phyloP scores from a whole-genome alignment of 2,329 filamentous ascomycete genomes.

The Lecanoromycetidae sp. region DNA sequence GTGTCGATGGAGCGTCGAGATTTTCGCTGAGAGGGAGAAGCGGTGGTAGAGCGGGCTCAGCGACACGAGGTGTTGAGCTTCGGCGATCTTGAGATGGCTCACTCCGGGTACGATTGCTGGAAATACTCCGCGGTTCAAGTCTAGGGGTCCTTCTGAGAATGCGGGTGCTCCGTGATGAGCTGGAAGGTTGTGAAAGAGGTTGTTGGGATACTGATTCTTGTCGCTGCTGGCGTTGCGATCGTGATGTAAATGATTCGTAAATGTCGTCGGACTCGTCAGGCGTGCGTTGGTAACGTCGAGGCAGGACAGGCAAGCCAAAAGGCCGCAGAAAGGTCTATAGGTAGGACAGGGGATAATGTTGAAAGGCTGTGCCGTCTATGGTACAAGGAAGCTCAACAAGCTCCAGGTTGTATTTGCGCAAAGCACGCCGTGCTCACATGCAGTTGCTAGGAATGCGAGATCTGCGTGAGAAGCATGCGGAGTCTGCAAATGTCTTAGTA shows the following conservation, averaged over 20 bases:
- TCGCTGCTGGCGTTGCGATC: constrained; percentile 38
- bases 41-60: neutral
- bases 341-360: neutral
- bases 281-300: constrained; percentile 28
- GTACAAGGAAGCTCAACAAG: neutral
- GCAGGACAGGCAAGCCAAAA: constrained; percentile 30
- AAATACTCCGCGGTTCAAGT: constrained; percentile 31
- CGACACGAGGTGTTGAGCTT: constrained; percentile 19
- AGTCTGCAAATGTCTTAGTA: constrained; percentile 5
- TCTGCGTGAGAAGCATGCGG: neutral
- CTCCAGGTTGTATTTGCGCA: neutral
- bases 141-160: constrained; percentile 43
- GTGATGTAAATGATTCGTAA: constrained; percentile 36
- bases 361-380: neutral
- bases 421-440: neutral
- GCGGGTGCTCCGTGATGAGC: constrained; percentile 40
- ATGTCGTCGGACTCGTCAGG: constrained; percentile 44
- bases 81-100: constrained; percentile 21
- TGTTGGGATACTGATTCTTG: constrained; percentile 19
- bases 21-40: constrained; percentile 3
- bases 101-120: constrained; percentile 25
- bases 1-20: constrained; percentile 20
- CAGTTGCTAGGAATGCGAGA: neutral
- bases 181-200: constrained; percentile 37
- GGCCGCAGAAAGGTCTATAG: constrained; percentile 1